A percentile compares a stretch with the other conserved stretches of the same genome.
Conservation (phyloP, 164 flowering plant species). For the Annona squamosa region DNA sequence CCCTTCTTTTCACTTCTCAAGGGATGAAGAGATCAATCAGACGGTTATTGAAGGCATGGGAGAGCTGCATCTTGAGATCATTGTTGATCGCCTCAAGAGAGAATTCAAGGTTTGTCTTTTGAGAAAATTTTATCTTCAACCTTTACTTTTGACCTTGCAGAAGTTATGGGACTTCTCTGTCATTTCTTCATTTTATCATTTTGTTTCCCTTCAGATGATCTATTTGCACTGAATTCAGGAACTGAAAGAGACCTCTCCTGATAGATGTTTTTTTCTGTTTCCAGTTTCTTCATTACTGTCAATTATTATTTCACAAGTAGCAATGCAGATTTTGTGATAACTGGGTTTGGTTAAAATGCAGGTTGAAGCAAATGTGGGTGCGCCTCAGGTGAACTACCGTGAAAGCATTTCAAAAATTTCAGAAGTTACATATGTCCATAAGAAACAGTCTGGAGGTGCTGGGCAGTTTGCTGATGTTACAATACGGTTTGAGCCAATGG, state of each 20-base stretch:
- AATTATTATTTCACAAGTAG: too few relatives aligned
- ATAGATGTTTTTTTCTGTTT: not conserved
- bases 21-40: slow-evolving; percentile 93
- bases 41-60: slow-evolving; percentile 99
- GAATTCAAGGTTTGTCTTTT: slow-evolving; percentile 67
- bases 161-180: not conserved
- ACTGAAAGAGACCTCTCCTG: not conserved
- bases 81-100: slow-evolving; percentile 89
- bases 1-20: slow-evolving; percentile 95
- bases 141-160: not conserved
- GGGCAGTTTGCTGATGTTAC: slow-evolving; percentile 97
- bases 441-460: slow-evolving; percentile 95
- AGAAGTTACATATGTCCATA: slow-evolving; percentile 84
- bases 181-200: not conserved
- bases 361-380: slow-evolving; percentile 99
- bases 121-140: not conserved
- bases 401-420: slow-evolving; percentile 80
- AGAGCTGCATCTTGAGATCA: slow-evolving; percentile 95
- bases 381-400: slow-evolving; percentile 96
- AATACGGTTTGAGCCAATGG: slow-evolving; percentile 57
- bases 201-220: not conserved
- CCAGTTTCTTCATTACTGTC: not conserved
- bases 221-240: not conserved
- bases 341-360: slow-evolving; percentile 16
- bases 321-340: not conserved